phyloP scores from a whole-genome alignment of 192 early-diverging fungal genomes.

The Linnemannia hyalina region DNA sequence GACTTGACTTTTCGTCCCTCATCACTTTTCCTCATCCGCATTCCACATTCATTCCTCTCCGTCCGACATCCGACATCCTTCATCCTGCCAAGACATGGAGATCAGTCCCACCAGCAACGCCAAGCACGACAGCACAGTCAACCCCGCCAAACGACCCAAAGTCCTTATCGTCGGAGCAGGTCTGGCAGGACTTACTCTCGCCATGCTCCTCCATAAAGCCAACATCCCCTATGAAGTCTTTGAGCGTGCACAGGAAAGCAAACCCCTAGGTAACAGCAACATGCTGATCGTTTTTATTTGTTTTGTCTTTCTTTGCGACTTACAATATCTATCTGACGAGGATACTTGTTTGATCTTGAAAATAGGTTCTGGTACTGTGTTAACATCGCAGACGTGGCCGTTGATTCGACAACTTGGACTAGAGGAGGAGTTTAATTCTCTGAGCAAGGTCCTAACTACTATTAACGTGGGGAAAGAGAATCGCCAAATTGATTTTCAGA shows the following conservation, averaged over 20 bases:
- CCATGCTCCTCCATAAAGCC: background rate
- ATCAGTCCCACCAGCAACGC: background rate
- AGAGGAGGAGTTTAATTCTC: background rate
- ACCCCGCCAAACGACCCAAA: background rate
- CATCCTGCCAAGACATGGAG: too few species aligned
- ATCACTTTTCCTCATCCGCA: too few species aligned
- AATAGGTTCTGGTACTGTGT: background rate
- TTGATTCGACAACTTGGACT: background rate
- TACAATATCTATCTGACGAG: background rate
- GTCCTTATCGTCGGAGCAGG: slow-evolving; percentile 6
- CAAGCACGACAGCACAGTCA: too few species aligned
- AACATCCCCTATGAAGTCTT: slow-evolving; percentile 4
- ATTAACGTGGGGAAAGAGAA: background rate
- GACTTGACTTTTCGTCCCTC: too few species aligned
- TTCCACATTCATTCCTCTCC: too few species aligned
- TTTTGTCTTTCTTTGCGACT: background rate
- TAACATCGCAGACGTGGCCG: background rate
- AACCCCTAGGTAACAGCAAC: background rate
- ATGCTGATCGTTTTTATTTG: background rate
- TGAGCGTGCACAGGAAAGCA: background rate
- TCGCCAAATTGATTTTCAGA: background rate
- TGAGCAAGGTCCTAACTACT: background rate
- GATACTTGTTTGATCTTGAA: background rate
- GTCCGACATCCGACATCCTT: too few species aligned
- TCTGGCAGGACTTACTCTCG: background rate